These are phyloP conservation scores for Pythium chondricola DNA, from an alignment of 352 stramenopile genomes.

Conservation along the genomic window DNA sequence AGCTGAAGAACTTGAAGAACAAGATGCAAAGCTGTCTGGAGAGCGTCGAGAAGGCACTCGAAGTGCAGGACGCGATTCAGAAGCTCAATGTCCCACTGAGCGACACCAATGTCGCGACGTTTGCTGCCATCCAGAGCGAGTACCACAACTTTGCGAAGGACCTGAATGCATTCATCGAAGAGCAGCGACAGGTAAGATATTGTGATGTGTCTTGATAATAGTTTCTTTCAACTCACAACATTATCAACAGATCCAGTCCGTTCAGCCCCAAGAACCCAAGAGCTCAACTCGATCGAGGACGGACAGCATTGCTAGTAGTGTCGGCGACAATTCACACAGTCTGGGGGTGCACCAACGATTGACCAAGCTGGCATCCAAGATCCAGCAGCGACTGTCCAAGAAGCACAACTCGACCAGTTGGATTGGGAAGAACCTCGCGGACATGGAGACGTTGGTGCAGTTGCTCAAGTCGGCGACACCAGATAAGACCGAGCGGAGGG, in stretches of 20 bases:
- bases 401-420: slow-evolving; percentile 49
- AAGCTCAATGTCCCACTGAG: slow-evolving; percentile 58
- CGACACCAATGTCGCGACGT: slow-evolving; percentile 43
- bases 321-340: slow-evolving; percentile 1
- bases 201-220: too few relatives aligned
- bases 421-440: slow-evolving; percentile 55
- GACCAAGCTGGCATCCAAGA: slow-evolving; percentile 37
- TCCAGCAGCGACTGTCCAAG: slow-evolving; percentile 59
- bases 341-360: slow-evolving; percentile 21
- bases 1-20: slow-evolving; percentile 48
- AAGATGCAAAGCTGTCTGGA: slow-evolving; percentile 54
- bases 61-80: slow-evolving; percentile 54
- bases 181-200: slow-evolving; percentile 41
- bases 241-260: slow-evolving; percentile 35
- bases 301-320: slow-evolving; percentile 25
- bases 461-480: slow-evolving; percentile 27
- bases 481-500: slow-evolving; percentile 39
- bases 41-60: slow-evolving; percentile 47
- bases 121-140: slow-evolving; percentile 44
- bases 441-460: slow-evolving; percentile 34
- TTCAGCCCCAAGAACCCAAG: slow-evolving; percentile 13
- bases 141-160: slow-evolving; percentile 43
- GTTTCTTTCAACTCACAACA: too few relatives aligned
- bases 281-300: slow-evolving; percentile 8
- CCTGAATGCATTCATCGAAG: slow-evolving; percentile 40